Percentiles rank a stretch among this genome's conserved stretches.
Conservation (phyloP, 2,329 filamentous ascomycete genomes). For the Chrysoporthe puriensis region DNA sequence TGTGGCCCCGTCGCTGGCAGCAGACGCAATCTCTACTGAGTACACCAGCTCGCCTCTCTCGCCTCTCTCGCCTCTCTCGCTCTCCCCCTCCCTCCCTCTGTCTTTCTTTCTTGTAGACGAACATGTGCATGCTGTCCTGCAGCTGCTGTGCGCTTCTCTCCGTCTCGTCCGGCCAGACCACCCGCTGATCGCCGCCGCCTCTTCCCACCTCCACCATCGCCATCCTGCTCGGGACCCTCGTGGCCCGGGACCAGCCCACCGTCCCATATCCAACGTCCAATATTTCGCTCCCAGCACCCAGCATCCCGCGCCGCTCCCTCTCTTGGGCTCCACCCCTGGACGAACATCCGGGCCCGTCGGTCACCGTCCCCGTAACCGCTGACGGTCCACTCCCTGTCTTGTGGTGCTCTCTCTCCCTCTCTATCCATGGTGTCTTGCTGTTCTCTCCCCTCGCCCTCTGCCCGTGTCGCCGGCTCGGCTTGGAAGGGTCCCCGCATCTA, state of each 20-base stretch:
- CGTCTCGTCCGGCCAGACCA: no score
- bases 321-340: constrained; percentile 8
- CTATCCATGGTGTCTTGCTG: constrained; percentile 12
- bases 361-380: constrained; percentile 8
- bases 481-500: constrained; percentile 20
- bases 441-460: constrained; percentile 13
- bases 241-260: no score
- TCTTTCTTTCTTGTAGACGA: background rate
- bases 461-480: constrained; percentile 9
- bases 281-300: background rate
- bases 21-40: no score
- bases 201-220: no score
- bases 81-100: background rate
- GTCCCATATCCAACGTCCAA: no score
- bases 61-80: background rate
- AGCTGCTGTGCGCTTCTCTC: background rate
- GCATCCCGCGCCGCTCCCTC: background rate
- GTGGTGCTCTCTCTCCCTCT: constrained; percentile 5
- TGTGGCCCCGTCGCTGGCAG: no score
- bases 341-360: constrained; percentile 4
- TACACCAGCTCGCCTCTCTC: background rate
- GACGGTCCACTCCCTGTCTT: constrained; percentile 8
- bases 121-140: background rate
- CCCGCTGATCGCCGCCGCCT: no score
- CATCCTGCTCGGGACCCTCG: no score